These are phyloP conservation scores for Drosera capensis DNA, from an alignment of 148 eudicot genomes.

Conservation along the genomic window DNA sequence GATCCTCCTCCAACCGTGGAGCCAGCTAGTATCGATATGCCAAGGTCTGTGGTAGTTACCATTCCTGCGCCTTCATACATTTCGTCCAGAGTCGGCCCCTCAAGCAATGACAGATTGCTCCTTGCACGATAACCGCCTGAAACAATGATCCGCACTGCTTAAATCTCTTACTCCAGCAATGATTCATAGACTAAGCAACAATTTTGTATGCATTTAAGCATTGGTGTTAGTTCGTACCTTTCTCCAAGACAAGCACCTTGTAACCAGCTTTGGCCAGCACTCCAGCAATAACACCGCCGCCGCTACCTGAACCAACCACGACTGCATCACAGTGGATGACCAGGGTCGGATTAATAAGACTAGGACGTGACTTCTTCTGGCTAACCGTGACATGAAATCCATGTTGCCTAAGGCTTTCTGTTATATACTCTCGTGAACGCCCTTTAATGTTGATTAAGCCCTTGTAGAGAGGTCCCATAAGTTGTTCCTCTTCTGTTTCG, in stretches of 20 bases:
- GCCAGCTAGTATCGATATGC: constrained; percentile 38
- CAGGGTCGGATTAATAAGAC: constrained; percentile 15
- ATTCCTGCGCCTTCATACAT: constrained; percentile 63
- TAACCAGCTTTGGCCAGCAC: constrained; percentile 55
- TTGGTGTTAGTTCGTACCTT: constrained; percentile 17
- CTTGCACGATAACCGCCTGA: constrained; percentile 29
- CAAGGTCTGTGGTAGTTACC: constrained; percentile 26
- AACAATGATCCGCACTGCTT: background rate
- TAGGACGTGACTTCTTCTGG: constrained; percentile 3
- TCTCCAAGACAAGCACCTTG: constrained; percentile 59
- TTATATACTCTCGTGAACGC: constrained; percentile 12
- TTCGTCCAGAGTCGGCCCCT: constrained; percentile 38
- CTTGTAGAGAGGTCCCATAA: constrained; percentile 37
- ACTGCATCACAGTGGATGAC: constrained; percentile 50
- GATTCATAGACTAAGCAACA: background rate
- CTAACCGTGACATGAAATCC: constrained; percentile 28
- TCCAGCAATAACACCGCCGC: constrained; percentile 66
- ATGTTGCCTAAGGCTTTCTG: constrained; percentile 7
- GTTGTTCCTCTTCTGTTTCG: constrained; percentile 9
- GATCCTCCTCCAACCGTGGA: constrained; percentile 84
- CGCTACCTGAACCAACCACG: constrained; percentile 65
- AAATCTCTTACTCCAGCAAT: background rate
- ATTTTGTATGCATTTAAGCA: background rate
- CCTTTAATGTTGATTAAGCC: constrained; percentile 23
- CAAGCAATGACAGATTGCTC: constrained; percentile 44